These are phyloP conservation scores for Prinsepia uniflora DNA, from an alignment of 306 rosid species.

Conservation along the genomic window DNA sequence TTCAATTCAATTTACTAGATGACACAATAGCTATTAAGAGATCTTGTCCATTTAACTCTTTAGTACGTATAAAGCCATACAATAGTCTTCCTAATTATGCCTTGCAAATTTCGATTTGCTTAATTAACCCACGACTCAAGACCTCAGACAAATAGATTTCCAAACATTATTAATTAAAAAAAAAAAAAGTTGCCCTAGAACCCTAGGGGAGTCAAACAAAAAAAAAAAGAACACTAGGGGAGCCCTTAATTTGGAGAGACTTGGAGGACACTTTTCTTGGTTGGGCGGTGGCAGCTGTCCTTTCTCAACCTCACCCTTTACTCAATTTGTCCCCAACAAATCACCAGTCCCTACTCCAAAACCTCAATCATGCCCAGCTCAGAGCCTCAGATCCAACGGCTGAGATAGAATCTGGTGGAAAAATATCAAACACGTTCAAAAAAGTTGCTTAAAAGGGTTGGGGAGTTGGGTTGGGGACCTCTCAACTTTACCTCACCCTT, in stretches of 20 bases:
- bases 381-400: background rate
- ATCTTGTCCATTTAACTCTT: no score
- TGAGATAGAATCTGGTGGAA: background rate
- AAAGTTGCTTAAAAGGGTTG: background rate
- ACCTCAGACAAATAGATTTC: background rate
- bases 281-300: background rate
- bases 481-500: background rate
- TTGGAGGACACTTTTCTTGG: constrained; percentile 12
- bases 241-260: background rate
- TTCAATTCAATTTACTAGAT: no score
- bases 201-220: background rate
- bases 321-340: background rate
- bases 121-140: background rate
- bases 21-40: no score
- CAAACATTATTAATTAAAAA: no score
- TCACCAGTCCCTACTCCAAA: background rate
- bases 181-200: background rate
- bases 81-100: no score
- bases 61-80: no score
- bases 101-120: no score
- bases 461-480: background rate
- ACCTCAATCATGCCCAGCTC: background rate
- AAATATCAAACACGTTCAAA: background rate
- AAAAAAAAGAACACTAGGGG: background rate
- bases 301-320: background rate